Percentiles rank a stretch among this genome's conserved stretches.
These are phyloP conservation scores for Mycena rosella DNA, from an alignment of 768 basidiomycete genomes.

Conservation along the genomic window DNA sequence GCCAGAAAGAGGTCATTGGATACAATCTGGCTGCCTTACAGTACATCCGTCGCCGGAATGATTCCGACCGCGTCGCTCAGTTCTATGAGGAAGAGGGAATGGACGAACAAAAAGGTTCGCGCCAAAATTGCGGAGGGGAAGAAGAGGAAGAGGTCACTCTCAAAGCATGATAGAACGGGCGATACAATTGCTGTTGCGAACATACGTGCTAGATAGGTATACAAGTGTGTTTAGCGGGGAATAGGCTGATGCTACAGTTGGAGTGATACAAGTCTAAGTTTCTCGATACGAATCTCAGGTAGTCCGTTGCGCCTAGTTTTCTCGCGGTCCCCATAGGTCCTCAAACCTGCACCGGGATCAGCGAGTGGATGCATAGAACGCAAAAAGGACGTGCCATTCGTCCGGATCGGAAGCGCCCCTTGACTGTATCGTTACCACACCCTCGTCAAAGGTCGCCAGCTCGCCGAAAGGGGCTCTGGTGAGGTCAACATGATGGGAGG, in stretches of 20 bases:
- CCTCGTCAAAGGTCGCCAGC: slow-evolving; percentile 66
- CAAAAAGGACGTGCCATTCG: slow-evolving; percentile 60
- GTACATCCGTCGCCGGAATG: slow-evolving; percentile 83
- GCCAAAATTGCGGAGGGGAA: slow-evolving; percentile 81
- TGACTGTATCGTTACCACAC: slow-evolving; percentile 68
- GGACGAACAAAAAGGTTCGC: slow-evolving; percentile 79
- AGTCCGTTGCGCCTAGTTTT: slow-evolving; percentile 20
- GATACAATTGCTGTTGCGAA: slow-evolving; percentile 42
- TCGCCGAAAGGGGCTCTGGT: slow-evolving; percentile 76
- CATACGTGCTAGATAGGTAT: slow-evolving; percentile 24
- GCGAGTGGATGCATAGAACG: not conserved
- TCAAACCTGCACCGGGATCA: slow-evolving; percentile 60
- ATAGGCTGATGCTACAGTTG: slow-evolving; percentile 15
- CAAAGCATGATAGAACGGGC: slow-evolving; percentile 55
- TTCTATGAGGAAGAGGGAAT: slow-evolving; percentile 82
- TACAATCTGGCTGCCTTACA: slow-evolving; percentile 97
- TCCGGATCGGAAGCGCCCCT: slow-evolving; percentile 70
- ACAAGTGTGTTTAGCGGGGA: slow-evolving; percentile 4
- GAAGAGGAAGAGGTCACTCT: slow-evolving; percentile 87
- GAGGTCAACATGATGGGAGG: slow-evolving; percentile 84
- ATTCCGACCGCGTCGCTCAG: slow-evolving; percentile 78
- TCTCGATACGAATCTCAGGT: no score
- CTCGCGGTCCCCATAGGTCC: slow-evolving; percentile 77
- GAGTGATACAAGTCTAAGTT: slow-evolving; percentile 46
- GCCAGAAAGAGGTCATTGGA: slow-evolving; percentile 87